Evolutionary conservation across 345 rosid genomes (phyloP).

Genomic region (Erucastrum elatum): DNA sequence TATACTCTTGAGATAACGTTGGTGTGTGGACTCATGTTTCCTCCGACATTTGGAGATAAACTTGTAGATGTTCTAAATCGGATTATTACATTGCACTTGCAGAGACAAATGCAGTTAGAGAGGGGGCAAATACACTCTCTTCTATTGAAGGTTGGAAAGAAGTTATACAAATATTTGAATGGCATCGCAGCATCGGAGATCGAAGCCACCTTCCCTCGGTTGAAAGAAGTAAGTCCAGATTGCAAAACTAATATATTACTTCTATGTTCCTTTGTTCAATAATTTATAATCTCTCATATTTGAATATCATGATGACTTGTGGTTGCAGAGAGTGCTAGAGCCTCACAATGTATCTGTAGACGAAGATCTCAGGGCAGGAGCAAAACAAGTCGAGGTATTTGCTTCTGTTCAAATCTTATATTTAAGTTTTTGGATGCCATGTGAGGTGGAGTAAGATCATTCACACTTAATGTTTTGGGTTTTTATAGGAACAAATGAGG

Average conservation of each 20-base stretch:
- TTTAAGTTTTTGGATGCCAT: slow-evolving; percentile 2
- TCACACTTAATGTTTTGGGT: slow-evolving; percentile 4
- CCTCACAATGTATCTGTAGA: slow-evolving; percentile 85
- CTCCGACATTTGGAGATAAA: neutral
- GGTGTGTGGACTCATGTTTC: slow-evolving; percentile 5
- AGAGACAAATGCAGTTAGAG: slow-evolving; percentile 85
- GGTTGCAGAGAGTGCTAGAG: slow-evolving; percentile 59
- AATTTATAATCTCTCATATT: too few relatives aligned
- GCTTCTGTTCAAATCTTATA: slow-evolving; percentile 6
- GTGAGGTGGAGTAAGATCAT: neutral
- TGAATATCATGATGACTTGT: slow-evolving; percentile 26
- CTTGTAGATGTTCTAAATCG: slow-evolving; percentile 16
- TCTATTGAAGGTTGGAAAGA: slow-evolving; percentile 74
- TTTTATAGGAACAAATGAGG: slow-evolving; percentile 71
- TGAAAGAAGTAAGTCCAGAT: slow-evolving; percentile 68
- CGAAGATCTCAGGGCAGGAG: slow-evolving; percentile 85
- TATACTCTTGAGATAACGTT: too few relatives aligned
- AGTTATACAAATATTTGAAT: slow-evolving; percentile 63
- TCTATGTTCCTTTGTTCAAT: too few relatives aligned
- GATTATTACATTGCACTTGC: slow-evolving; percentile 31
- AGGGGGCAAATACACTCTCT: slow-evolving; percentile 65
- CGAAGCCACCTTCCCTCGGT: slow-evolving; percentile 59
- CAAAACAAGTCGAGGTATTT: slow-evolving; percentile 76
- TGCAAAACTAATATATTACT: neutral
- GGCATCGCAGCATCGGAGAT: slow-evolving; percentile 65